phyloP scores from a whole-genome alignment of 2,329 filamentous ascomycete genomes.

The Harringtonia lauricola region DNA sequence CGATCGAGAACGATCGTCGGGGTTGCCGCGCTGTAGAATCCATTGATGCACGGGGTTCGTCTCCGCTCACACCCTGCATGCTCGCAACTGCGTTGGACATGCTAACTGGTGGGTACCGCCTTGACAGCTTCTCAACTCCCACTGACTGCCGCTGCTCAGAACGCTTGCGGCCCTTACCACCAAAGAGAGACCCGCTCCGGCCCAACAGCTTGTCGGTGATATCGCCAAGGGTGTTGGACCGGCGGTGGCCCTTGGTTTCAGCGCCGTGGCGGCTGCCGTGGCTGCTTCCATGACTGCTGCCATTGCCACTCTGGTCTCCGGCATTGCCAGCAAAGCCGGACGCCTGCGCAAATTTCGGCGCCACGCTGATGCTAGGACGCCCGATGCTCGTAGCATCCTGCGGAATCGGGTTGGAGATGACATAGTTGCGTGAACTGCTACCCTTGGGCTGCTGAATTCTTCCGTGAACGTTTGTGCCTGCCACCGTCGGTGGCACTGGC shows the following conservation, averaged over 20 bases:
- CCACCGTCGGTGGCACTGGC: conserved; percentile 76
- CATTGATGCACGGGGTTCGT: conserved; percentile 48
- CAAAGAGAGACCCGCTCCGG: conserved; percentile 71
- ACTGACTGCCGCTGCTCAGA: conserved; percentile 24
- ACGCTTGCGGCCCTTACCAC: conserved; percentile 45
- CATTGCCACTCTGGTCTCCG: not conserved
- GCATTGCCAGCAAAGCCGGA: conserved; percentile 31
- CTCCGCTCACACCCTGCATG: not conserved
- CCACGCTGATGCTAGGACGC: conserved; percentile 49
- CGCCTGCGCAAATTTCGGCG: conserved; percentile 40
- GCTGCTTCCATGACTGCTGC: conserved; percentile 3
- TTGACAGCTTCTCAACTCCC: conserved; percentile 37
- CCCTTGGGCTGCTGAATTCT: conserved; percentile 72
- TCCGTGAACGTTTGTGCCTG: conserved; percentile 79
- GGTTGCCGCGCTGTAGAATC: conserved; percentile 48
- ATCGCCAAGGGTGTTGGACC: conserved; percentile 67
- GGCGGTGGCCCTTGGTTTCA: conserved; percentile 49
- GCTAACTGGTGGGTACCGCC: conserved; percentile 80
- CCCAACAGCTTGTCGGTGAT: conserved; percentile 79
- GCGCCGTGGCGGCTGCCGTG: no score
- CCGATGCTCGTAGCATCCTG: conserved; percentile 43
- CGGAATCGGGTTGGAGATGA: conserved; percentile 56
- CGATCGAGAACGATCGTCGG: conserved; percentile 60
- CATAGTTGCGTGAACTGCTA: conserved; percentile 48
- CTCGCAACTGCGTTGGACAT: conserved; percentile 49